Evolutionary conservation across 2,329 filamentous ascomycete species (phyloP), one percentile per base, ranked within the genome.

Genomic region (Penicillium nordicum): DNA sequence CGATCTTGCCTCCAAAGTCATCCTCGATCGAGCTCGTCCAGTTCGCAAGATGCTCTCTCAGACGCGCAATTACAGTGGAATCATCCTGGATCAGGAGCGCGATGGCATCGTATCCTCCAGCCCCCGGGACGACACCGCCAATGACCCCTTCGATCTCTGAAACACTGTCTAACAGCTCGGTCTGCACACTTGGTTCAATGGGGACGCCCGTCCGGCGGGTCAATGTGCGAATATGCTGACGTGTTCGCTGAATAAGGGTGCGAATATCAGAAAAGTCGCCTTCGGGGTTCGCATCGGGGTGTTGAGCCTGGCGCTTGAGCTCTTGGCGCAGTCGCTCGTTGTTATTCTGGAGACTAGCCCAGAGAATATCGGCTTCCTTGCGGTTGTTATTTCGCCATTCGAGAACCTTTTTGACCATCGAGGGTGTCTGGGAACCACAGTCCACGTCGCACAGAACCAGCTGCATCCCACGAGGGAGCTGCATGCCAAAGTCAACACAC

Each of bases 391-490:
- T 83, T 50, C 89, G 81, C 94, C 94, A 99, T 32, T 83, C 82
- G 3, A 97, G 80, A 14, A 99, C 90, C 70, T 90, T 84, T 77
- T 93, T 96, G 37, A 97, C 94, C 94, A 99, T 97, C 14, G 91
- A 84, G 0, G 96, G 92, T 8, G 93, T 97, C 78, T 96, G 85
- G 47, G 88, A 93, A 32, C 94, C 94, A 70, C 92, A 96, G 71
- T 95, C 90, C 7, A 99, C 94, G 70, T 99, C 94, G 69, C 92
- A 96, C 88, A 99, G 94, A 58, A 95, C 84, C 63, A 97, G 80
- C 25, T 88, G 83, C 63, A 96, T 78, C 0, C 90, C 90, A 0
- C 73, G 67, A 0, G 93, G 92, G 57, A 97, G 80, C 58, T 80
- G 82, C 50, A 93, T 85, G 16, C 80, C 83, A 5, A 87, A 84